Evolutionary conservation across 768 basidiomycete species (phyloP).

Genomic region (Termitomyces sp.): DNA sequence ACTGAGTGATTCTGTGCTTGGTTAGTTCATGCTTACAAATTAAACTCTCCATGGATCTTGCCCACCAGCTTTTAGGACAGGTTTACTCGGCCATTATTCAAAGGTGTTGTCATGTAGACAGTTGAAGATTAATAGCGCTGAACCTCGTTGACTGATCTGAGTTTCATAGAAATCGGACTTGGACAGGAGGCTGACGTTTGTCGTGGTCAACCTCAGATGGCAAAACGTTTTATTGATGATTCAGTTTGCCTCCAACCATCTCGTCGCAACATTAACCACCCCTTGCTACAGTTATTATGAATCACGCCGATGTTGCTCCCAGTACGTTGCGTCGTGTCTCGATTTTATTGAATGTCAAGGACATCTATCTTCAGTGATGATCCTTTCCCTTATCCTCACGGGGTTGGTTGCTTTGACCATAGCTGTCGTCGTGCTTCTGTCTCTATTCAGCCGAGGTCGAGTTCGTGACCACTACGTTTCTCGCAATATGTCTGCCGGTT

Average conservation of each 20-base stretch:
- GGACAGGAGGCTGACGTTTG: background rate
- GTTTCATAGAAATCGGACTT: background rate
- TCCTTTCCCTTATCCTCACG: conserved; percentile 8
- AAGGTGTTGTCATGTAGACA: background rate
- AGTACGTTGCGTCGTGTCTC: background rate
- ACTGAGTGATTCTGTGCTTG: too few species aligned
- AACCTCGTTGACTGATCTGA: background rate
- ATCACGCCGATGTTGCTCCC: background rate
- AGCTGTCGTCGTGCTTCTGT: conserved; percentile 8
- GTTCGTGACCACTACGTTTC: background rate
- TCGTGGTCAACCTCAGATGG: background rate
- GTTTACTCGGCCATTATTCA: conserved; percentile 19
- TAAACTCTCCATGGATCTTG: conserved; percentile 32
- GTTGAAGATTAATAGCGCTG: background rate
- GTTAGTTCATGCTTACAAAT: conserved; percentile 35
- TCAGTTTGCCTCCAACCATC: background rate
- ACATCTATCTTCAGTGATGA: conserved; percentile 1
- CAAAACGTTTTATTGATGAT: background rate
- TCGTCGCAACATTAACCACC: background rate
- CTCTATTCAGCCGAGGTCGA: background rate
- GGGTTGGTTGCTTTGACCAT: conserved; percentile 9
- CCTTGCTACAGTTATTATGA: background rate
- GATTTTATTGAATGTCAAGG: background rate
- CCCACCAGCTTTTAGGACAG: conserved; percentile 39
- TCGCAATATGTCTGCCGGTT: background rate